A percentile compares a stretch with the other conserved stretches of the same genome.
phyloP scores from a whole-genome alignment of 2,329 filamentous ascomycete genomes.

The Sphaerulina populicola region DNA sequence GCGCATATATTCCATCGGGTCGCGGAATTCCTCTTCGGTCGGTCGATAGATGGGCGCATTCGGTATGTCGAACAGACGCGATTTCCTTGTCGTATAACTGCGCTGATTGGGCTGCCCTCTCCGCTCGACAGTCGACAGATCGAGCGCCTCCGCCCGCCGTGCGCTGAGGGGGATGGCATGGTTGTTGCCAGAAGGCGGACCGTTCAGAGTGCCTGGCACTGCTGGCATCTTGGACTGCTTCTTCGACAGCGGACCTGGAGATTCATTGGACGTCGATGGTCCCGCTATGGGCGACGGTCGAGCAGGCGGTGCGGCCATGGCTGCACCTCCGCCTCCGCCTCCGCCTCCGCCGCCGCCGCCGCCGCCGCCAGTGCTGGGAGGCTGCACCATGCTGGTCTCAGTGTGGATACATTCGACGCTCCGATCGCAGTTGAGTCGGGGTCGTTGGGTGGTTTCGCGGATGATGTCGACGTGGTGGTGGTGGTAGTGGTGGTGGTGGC shows the following conservation, averaged over 20 bases:
- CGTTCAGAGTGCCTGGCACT: constrained; percentile 29
- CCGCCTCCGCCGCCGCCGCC: constrained; percentile 18
- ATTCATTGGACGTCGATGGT: constrained; percentile 12
- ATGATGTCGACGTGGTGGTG: background rate
- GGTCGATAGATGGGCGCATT: constrained; percentile 88
- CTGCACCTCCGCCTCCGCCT: constrained; percentile 2
- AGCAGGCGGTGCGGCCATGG: constrained; percentile 9
- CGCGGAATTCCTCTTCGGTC: constrained; percentile 87
- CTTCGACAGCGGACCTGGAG: constrained; percentile 12
- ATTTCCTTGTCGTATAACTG: constrained; percentile 45
- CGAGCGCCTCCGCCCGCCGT: constrained; percentile 60
- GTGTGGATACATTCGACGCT: constrained; percentile 5
- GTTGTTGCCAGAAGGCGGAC: constrained; percentile 35
- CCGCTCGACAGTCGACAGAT: constrained; percentile 83
- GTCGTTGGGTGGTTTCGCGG: background rate
- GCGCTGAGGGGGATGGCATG: constrained; percentile 53
- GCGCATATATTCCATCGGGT: constrained; percentile 86
- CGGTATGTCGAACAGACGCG: constrained; percentile 69
- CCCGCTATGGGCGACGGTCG: constrained; percentile 16
- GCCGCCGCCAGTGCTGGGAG: constrained; percentile 24
- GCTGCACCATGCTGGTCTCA: constrained; percentile 25
- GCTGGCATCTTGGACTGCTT: constrained; percentile 20
- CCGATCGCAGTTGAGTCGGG: background rate
- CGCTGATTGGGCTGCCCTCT: constrained; percentile 71
- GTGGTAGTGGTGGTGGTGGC: background rate